phyloP scores from a whole-genome alignment of 345 rosid species.

The Bruguiera sexangula region DNA sequence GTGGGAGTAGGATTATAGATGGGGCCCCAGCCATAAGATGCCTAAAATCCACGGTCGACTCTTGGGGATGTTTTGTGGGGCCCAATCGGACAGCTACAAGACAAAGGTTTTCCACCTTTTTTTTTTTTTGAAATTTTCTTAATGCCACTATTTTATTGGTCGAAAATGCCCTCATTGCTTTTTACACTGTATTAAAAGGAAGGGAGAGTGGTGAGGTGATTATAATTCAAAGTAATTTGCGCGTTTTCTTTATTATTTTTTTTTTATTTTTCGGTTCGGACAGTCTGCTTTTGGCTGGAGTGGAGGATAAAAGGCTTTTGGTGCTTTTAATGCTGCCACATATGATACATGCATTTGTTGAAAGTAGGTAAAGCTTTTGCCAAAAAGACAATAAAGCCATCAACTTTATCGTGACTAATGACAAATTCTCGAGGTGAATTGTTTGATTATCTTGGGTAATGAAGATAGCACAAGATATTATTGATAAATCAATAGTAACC shows the following conservation, averaged over 20 bases:
- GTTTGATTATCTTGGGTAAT: neutral
- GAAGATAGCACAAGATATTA: neutral
- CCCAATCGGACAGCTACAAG: slow-evolving; percentile 38
- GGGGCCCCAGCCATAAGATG: slow-evolving; percentile 19
- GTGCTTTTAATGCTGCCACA: slow-evolving; percentile 15
- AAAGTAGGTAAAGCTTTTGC: neutral
- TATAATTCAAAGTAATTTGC: slow-evolving; percentile 13
- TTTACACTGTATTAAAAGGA: slow-evolving; percentile 21
- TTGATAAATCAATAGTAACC: neutral
- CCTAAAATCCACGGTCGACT: slow-evolving; percentile 17
- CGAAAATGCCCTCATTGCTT: slow-evolving; percentile 28
- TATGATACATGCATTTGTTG: neutral
- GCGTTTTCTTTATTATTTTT: neutral
- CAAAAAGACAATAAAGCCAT: slow-evolving; percentile 1
- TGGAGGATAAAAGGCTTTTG: slow-evolving; percentile 22
- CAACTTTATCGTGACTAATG: slow-evolving; percentile 7
- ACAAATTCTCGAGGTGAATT: neutral
- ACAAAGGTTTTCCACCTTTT: slow-evolving; percentile 29
- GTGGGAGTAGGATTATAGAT: slow-evolving; percentile 1
- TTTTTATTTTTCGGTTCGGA: slow-evolving; percentile 5
- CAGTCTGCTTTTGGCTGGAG: slow-evolving; percentile 12
- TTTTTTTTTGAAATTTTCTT: slow-evolving; percentile 9
- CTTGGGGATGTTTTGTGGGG: slow-evolving; percentile 15
- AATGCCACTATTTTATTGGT: slow-evolving; percentile 18
- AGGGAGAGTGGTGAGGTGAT: slow-evolving; percentile 23